Base-by-base conservation (phyloP, 2,329 filamentous ascomycete genomes). In the Diaporthe capsici region DNA sequence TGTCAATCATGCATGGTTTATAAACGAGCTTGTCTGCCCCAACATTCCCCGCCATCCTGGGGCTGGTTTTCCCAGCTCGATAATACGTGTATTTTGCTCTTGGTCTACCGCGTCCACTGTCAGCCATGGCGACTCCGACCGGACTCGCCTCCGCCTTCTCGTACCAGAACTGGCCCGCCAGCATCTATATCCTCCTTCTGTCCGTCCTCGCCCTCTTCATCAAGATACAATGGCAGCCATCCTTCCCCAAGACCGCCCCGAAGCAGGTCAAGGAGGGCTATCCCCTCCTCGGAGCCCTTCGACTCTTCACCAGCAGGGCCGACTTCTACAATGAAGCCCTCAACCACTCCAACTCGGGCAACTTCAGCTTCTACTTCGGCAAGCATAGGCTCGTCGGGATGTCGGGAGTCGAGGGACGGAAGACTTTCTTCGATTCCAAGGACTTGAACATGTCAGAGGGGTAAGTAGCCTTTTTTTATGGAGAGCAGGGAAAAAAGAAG, bases 281-380 rank as follows among this genome's bases (percentile, higher is more conserved):
- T 37, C 65, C 65, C 0, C 65, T 70, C 1, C 65, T 87, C 2
- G 87, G 87, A 1, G 79, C 85, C 1, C 71, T 85, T 42, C 80
- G 80, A 0, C 89, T 87, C 81, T 88, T 87, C 81, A 85, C 84
- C 2, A 72, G 79, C 25, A 83, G 87, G 73, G 84, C 83, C 82
- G 85, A 86, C 71, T 89, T 86, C 81, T 85, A 81, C 77, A 79
- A 79, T 25, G 74, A 83, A 7, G 82, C 81, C 2, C 71, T 80
- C 22, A 77, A 77, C 6, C 77, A 80, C 15, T 83, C 84, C 0
- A 75, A 80, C 17, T 86, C 84, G 1, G 87, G 87, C 9, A 87
- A 86, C 72, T 89, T 89, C 78, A 86, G 85, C 77, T 90, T 89
- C 79, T 86, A 86, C 76, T 82, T 87, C 4, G 88, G 88, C 6